Evolutionary conservation across 257 asterid species (phyloP).

Genomic region (Nicotiana attenuata): DNA sequence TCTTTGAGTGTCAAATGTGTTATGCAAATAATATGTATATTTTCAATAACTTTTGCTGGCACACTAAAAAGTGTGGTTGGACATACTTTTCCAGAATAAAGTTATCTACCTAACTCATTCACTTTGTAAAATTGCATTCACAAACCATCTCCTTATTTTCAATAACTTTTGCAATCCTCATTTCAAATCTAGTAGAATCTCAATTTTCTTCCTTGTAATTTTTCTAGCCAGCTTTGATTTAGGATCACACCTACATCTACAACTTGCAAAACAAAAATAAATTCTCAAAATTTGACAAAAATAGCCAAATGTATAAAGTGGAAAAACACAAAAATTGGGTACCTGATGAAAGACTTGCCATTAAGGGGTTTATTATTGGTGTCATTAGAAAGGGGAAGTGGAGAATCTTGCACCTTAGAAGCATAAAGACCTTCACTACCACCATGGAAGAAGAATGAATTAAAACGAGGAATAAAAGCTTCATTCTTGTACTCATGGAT

Average conservation of each 20-base stretch:
- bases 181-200: not conserved
- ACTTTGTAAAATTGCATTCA: not conserved
- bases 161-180: not conserved
- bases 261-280: not conserved
- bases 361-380: slow-evolving; percentile 51
- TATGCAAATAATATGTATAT: not conserved
- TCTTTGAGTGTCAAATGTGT: not conserved
- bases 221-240: not conserved
- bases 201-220: not conserved
- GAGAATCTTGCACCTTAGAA: slow-evolving; percentile 49
- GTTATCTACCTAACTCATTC: not conserved
- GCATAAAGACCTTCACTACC: slow-evolving; percentile 98
- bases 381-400: slow-evolving; percentile 42
- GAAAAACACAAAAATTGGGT: not conserved
- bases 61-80: not conserved
- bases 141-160: not conserved
- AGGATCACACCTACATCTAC: not conserved
- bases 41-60: not conserved
- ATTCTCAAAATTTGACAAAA: not conserved
- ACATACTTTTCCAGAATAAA: not conserved
- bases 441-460: slow-evolving; percentile 90
- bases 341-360: slow-evolving; percentile 95
- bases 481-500: slow-evolving; percentile 91
- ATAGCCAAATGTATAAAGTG: not conserved
- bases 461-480: slow-evolving; percentile 75